These are phyloP conservation scores for Colletotrichum higginsianum DNA, from an alignment of 2,329 filamentous ascomycete species.

Conservation along the genomic window DNA sequence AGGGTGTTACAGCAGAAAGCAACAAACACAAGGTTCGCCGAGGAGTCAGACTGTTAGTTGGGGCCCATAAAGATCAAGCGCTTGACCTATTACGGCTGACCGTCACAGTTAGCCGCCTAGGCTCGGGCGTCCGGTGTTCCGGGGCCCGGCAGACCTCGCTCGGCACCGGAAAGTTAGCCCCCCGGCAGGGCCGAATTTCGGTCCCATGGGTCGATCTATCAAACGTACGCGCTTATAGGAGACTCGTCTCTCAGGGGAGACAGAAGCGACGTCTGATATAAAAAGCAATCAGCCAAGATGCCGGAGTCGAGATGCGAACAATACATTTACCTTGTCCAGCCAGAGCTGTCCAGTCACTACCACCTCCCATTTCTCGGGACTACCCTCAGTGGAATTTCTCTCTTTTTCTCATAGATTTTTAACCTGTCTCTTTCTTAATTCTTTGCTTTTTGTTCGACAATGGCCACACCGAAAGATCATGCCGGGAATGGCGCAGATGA, in stretches of 20 bases:
- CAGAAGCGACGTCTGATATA: not conserved
- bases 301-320: not conserved
- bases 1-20: no score
- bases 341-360: not conserved
- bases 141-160: not conserved
- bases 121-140: not conserved
- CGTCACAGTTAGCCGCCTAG: not conserved
- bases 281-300: not conserved
- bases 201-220: not conserved
- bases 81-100: no score
- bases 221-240: not conserved
- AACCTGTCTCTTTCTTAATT: not conserved
- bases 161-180: not conserved
- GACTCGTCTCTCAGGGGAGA: not conserved
- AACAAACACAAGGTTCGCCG: no score
- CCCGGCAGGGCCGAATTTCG: not conserved
- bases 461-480: not conserved
- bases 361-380: not conserved
- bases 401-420: not conserved
- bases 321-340: not conserved
- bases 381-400: not conserved
- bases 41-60: no score
- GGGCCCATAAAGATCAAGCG: no score
- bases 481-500: not conserved
- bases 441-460: not conserved